A percentile compares a stretch with the other conserved stretches of the same genome.
These are phyloP conservation scores for Fabrea salina DNA, from an alignment of 169 alveolate genomes.

Conservation along the genomic window DNA sequence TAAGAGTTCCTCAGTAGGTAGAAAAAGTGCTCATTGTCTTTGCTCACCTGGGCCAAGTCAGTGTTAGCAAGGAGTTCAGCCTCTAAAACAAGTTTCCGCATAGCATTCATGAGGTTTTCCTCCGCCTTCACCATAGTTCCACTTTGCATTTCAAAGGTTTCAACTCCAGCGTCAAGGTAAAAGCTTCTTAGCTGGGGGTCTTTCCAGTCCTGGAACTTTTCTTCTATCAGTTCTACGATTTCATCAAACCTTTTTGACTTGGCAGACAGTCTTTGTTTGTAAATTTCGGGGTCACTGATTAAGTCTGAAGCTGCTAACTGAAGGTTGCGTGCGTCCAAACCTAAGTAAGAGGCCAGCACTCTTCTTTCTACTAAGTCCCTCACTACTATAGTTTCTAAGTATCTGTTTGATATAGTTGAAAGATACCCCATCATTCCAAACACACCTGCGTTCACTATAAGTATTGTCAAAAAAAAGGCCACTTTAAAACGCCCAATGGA, in stretches of 20 bases:
- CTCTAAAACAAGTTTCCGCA: neutral
- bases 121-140: neutral
- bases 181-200: neutral
- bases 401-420: neutral
- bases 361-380: slow-evolving; percentile 13
- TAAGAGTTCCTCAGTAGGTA: neutral
- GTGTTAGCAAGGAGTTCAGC: neutral
- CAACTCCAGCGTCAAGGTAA: neutral
- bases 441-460: slow-evolving; percentile 13
- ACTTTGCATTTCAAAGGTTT: neutral
- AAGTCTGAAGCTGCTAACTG: neutral
- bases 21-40: neutral
- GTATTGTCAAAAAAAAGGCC: slow-evolving; percentile 3
- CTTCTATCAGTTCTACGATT: neutral
- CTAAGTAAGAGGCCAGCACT: neutral
- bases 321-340: neutral
- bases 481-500: slow-evolving; percentile 8
- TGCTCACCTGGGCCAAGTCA: neutral
- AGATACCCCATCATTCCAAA: slow-evolving; percentile 23
- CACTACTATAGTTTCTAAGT: neutral
- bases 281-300: neutral
- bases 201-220: neutral
- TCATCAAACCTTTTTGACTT: neutral
- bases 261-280: neutral
- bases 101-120: slow-evolving; percentile 11